Percentiles rank a stretch among this genome's conserved stretches.
phyloP scores from a whole-genome alignment of 179 eudicot species.

The Carnegiea gigantea region DNA sequence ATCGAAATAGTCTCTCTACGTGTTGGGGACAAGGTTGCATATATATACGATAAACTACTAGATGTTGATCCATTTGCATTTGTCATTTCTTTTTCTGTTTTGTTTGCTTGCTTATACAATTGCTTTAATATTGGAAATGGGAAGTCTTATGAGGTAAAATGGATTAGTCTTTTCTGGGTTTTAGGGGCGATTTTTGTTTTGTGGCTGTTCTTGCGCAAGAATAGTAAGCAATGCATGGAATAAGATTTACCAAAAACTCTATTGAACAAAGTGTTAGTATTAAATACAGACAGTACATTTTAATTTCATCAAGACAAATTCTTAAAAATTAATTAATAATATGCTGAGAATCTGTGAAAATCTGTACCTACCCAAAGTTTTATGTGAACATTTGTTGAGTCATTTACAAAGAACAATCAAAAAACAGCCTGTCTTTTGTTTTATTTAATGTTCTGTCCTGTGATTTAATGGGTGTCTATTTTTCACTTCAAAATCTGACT shows the following conservation, averaged over 20 bases:
- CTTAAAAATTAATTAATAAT: not conserved
- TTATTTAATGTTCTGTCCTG: conserved; percentile 41
- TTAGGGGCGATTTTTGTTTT: conserved; percentile 24
- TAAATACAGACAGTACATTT: conserved; percentile 13
- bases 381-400: conserved; percentile 14
- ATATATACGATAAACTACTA: not conserved
- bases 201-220: conserved; percentile 18
- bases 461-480: conserved; percentile 36
- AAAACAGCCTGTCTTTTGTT: conserved; percentile 48
- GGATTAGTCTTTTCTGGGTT: conserved; percentile 12
- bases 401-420: conserved; percentile 28
- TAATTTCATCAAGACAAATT: conserved; percentile 1
- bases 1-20: not conserved
- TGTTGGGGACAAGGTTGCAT: not conserved
- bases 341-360: conserved; percentile 15
- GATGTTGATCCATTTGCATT: conserved; percentile 12
- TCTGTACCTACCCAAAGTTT: conserved; percentile 23
- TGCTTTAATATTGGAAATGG: not conserved
- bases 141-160: conserved; percentile 1
- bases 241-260: not conserved
- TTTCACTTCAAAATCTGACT: conserved; percentile 31
- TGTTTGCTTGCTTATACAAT: conserved; percentile 16
- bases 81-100: not conserved
- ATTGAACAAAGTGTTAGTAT: conserved; percentile 8
- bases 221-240: conserved; percentile 29